A percentile compares a stretch with the other conserved stretches of the same genome.
Evolutionary conservation across 2,329 filamentous ascomycete genomes (phyloP).

Genomic region (Ophiostoma quercus): DNA sequence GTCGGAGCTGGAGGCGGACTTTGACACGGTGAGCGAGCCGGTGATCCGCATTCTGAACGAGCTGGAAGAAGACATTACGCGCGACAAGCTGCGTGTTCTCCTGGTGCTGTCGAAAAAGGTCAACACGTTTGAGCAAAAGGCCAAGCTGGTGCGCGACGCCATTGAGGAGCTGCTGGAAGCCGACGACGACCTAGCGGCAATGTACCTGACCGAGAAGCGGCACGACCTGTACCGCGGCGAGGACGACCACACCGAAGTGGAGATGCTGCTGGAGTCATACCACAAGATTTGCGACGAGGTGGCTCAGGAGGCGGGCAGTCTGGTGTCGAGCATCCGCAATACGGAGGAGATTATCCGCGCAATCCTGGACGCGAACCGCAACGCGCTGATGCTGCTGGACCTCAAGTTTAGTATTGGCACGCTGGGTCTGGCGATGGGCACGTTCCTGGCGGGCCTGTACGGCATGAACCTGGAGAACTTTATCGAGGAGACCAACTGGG

Average conservation of each 20-base stretch:
- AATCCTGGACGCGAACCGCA: slow-evolving; percentile 95
- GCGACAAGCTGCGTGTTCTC: slow-evolving; percentile 84
- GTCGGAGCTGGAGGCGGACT: slow-evolving; percentile 84
- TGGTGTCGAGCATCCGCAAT: slow-evolving; percentile 92
- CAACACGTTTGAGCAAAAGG: slow-evolving; percentile 96
- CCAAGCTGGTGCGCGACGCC: slow-evolving; percentile 84
- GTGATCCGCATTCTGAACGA: slow-evolving; percentile 84
- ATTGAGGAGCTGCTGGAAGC: slow-evolving; percentile 94
- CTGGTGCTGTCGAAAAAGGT: slow-evolving; percentile 93
- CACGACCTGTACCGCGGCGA: slow-evolving; percentile 66
- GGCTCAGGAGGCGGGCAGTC: slow-evolving; percentile 86
- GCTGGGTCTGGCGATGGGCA: slow-evolving; percentile 87
- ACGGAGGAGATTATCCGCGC: slow-evolving; percentile 99
- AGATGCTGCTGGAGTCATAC: slow-evolving; percentile 94
- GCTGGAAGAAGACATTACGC: slow-evolving; percentile 92
- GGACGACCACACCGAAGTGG: slow-evolving; percentile 91
- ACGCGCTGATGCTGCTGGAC: slow-evolving; percentile 94
- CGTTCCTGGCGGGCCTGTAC: slow-evolving; percentile 96
- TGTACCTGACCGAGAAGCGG: slow-evolving; percentile 91
- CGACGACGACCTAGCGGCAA: slow-evolving; percentile 86
- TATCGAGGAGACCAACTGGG: slow-evolving; percentile 86
- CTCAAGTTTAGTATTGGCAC: slow-evolving; percentile 95
- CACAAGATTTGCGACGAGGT: slow-evolving; percentile 98
- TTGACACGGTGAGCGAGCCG: slow-evolving; percentile 86
- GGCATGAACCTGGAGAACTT: slow-evolving; percentile 99